phyloP scores from a whole-genome alignment of 352 stramenopile species.

The Phytophthora brassicae region DNA sequence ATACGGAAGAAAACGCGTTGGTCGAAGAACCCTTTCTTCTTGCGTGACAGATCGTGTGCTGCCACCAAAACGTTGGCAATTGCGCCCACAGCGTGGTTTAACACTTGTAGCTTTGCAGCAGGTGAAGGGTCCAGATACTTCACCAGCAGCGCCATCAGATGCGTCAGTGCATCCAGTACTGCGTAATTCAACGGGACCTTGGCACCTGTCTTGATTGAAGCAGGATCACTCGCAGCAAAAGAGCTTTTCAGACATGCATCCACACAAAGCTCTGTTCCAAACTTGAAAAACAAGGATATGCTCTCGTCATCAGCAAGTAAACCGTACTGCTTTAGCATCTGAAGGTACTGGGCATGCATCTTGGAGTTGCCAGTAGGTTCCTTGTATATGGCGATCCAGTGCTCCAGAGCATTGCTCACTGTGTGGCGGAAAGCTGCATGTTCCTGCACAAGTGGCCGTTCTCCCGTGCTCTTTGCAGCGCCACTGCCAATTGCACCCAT shows the following conservation, averaged over 20 bases:
- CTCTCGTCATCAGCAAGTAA: slow-evolving; percentile 96
- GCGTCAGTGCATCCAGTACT: slow-evolving; percentile 96
- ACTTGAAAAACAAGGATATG: slow-evolving; percentile 97
- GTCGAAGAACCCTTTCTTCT: slow-evolving; percentile 92
- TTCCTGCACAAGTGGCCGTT: slow-evolving; percentile 62
- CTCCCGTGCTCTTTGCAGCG: slow-evolving; percentile 28
- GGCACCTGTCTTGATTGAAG: slow-evolving; percentile 37
- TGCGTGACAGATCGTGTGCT: slow-evolving; percentile 74
- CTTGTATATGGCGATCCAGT: slow-evolving; percentile 98
- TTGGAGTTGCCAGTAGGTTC: slow-evolving; percentile 93
- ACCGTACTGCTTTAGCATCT: slow-evolving; percentile 96
- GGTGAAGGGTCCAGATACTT: slow-evolving; percentile 91
- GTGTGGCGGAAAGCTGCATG: slow-evolving; percentile 85
- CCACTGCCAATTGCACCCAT: slow-evolving; percentile 63
- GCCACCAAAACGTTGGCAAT: slow-evolving; percentile 94
- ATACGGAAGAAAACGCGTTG: slow-evolving; percentile 98
- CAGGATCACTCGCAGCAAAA: slow-evolving; percentile 40
- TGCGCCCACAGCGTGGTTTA: slow-evolving; percentile 96
- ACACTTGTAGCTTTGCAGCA: slow-evolving; percentile 80
- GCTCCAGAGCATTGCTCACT: slow-evolving; percentile 93
- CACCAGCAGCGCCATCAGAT: slow-evolving; percentile 96
- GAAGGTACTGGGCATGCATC: slow-evolving; percentile 96
- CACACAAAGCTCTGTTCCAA: slow-evolving; percentile 96
- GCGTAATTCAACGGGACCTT: slow-evolving; percentile 88
- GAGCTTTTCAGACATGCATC: slow-evolving; percentile 94